These are phyloP conservation scores for Lichtheimia hyalospora DNA, from an alignment of 371 early-diverging fungal genomes.

Conservation along the genomic window DNA sequence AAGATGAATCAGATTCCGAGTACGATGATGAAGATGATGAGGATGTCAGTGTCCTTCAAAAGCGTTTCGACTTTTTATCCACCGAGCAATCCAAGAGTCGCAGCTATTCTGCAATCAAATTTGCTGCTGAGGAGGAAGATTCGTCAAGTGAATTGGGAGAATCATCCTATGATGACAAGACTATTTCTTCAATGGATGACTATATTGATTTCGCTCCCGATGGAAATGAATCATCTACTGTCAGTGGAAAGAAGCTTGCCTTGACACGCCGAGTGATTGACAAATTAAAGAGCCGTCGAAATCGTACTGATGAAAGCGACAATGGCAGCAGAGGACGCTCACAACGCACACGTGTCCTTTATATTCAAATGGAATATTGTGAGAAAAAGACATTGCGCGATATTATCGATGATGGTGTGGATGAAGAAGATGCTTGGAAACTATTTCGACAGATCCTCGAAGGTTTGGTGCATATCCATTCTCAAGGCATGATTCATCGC, in stretches of 20 bases:
- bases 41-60: slow-evolving; percentile 50
- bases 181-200: slow-evolving; percentile 19
- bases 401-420: slow-evolving; percentile 82
- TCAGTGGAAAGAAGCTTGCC: slow-evolving; percentile 4
- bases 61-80: slow-evolving; percentile 58
- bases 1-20: slow-evolving; percentile 40
- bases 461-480: slow-evolving; percentile 86
- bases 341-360: slow-evolving; percentile 64
- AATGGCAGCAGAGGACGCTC: slow-evolving; percentile 20
- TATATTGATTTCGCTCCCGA: slow-evolving; percentile 33
- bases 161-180: slow-evolving; percentile 25
- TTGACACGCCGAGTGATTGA: slow-evolving; percentile 11
- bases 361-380: slow-evolving; percentile 98
- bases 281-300: slow-evolving; percentile 12
- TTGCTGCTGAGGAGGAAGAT: slow-evolving; percentile 52
- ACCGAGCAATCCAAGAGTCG: slow-evolving; percentile 47
- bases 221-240: slow-evolving; percentile 7
- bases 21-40: slow-evolving; percentile 48
- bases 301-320: slow-evolving; percentile 11
- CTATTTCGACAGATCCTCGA: slow-evolving; percentile 83
- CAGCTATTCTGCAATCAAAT: slow-evolving; percentile 55
- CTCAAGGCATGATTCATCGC: slow-evolving; percentile 93
- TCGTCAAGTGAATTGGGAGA: slow-evolving; percentile 19
- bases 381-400: slow-evolving; percentile 91
- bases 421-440: slow-evolving; percentile 66